Base-by-base conservation (phyloP, 139 green algal genomes). In the Astrephomene gubernaculifera region DNA sequence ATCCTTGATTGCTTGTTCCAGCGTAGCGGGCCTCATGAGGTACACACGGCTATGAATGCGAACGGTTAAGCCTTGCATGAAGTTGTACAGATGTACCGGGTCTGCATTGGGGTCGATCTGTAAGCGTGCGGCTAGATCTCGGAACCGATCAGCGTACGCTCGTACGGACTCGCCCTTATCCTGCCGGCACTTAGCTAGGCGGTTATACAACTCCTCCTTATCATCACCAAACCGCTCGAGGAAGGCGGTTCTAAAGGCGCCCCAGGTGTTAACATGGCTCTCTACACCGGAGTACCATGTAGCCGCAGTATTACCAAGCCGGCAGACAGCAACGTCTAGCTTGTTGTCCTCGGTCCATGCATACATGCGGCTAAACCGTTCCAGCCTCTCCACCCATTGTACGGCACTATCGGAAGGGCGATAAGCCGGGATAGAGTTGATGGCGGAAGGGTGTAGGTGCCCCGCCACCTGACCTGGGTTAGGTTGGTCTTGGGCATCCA, bases 81-180 rank as follows among this genome's bases (percentile, higher is more conserved):
- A 79, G 71, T 65, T 57, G n/a, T 79, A 35, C 45, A 79, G 19
- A 19, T 79, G 45, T 9, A 79, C 45, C 4, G 44, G 45, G 71
- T 79, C 70, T 7, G n/a, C 22, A 2, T 45, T 5, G 3, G 19
- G 4, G n/a, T 79, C 33, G 10, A 79, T 33, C 14, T 17, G 45
- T 1, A 79, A 31, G 2, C 38, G 71, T 17, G 71, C n/a, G 14
- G 31, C n/a, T 4, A 79, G 45, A 21, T 65, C 31, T 1, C 71
- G 29, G 71, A 41, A 79, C 2, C 45, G 44, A 31, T 64, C 71
- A 2, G 71, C 44, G 19, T 79, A 79, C 10, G 12, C 8, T 1
- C 71, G 71, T 33, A 79, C 71, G 14, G 45, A 38, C 45, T 79
- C 71, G 8, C 31, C 6, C 2, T 3, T 31, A 10, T 31, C 44